Conservation (phyloP, 2,329 filamentous ascomycete genomes). For the Podosphaera xanthii region DNA sequence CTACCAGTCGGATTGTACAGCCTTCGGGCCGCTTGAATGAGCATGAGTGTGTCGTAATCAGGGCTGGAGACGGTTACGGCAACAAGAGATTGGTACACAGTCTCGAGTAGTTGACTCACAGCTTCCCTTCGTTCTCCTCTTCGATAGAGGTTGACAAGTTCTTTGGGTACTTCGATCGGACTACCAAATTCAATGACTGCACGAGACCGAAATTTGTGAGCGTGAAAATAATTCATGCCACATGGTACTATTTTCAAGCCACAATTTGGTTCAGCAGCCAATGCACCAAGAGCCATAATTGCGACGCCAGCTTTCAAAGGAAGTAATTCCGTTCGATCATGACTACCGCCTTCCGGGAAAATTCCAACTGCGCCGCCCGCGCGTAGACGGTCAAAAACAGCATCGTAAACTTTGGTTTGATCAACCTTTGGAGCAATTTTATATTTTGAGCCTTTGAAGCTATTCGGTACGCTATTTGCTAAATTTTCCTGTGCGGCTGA, state of each 20-base stretch:
- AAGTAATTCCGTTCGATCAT: constrained; percentile 76
- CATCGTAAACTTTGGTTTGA: constrained; percentile 80
- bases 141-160: constrained; percentile 70
- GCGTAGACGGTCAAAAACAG: constrained; percentile 66
- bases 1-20: constrained; percentile 89
- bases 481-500: constrained; percentile 32
- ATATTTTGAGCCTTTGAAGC: constrained; percentile 58
- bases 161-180: constrained; percentile 61
- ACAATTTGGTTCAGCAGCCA: constrained; percentile 55
- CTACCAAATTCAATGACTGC: constrained; percentile 50
- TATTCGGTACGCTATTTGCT: constrained; percentile 24
- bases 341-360: constrained; percentile 89
- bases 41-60: constrained; percentile 88
- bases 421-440: constrained; percentile 84
- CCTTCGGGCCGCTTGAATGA: constrained; percentile 80
- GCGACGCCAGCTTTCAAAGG: constrained; percentile 42
- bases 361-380: constrained; percentile 81
- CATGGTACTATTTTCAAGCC: constrained; percentile 81
- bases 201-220: constrained; percentile 2
- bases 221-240: constrained; percentile 36
- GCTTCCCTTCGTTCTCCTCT: constrained; percentile 66
- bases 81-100: constrained; percentile 62
- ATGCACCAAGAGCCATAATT: constrained; percentile 41
- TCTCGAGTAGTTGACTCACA: constrained; percentile 65
- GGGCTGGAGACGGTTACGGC: constrained; percentile 81